Base-by-base conservation (phyloP, 352 stramenopile species). In the Phytopythium litorale region DNA sequence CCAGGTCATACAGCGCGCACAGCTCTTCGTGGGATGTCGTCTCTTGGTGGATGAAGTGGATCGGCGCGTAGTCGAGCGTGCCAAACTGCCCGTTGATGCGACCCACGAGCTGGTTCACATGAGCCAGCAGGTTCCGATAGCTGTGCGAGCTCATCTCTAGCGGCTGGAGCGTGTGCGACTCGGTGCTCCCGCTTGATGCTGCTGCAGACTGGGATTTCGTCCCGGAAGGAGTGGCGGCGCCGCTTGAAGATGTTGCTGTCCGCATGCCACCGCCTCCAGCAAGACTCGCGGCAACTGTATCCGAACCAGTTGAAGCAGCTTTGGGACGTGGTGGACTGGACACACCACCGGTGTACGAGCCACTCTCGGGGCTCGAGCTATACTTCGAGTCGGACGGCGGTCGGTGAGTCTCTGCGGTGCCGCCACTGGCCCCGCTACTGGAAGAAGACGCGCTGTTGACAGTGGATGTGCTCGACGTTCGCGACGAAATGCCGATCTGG, bases 401-500 rank as follows among this genome's bases (percentile, higher is more conserved):
- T 13, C 52, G 52, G 23, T 45, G 50, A 3, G 15, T 56, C 3
- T 56, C 51, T 32, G 16, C 51, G 11, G 15, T 64, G 4, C 70
- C 62, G 48, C 38, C 43, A 12, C 23, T 65, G 3, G 57, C 32
- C 11, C 30, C 37, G 11, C 30, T 49, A 33, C 48, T 71, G n/a
- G 38, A 72, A 9, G 66, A 25, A 51, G 50, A 45, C 19, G 37
- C 37, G 40, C 58, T 79, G 16, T 33, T 43, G 9, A 37, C 38
- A 0, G 54, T 71, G 1, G 60, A 48, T 4, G 62, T 71, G 42
- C 50, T 74, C 8, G 52, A 71, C 23, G 70, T 76, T 15, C 84
- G 73, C 9, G 85, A 94, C 11, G 93, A 97, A 49, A 99, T 97
- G n/a, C 95, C 96, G 60, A 99, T 97, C 71, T 98, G 94, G 51